These are phyloP conservation scores for Coprinopsis sp. DNA, from an alignment of 768 basidiomycete species.

Conservation along the genomic window DNA sequence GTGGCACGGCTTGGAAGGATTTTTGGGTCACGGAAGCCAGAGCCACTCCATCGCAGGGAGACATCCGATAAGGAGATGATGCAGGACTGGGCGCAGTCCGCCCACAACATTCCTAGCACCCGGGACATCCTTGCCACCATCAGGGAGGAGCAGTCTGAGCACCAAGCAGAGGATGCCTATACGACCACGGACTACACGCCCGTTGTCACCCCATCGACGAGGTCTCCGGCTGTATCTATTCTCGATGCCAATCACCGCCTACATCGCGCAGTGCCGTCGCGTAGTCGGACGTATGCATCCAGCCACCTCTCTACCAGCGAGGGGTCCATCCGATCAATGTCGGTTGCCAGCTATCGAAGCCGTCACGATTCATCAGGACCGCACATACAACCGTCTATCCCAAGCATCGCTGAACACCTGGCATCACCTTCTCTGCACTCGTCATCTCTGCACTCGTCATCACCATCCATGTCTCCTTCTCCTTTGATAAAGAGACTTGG, in stretches of 20 bases:
- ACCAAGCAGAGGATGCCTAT: too few species aligned
- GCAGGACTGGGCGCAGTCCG: too few species aligned
- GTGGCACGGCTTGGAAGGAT: background rate
- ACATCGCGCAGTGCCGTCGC: background rate
- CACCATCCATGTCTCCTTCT: slow-evolving; percentile 3
- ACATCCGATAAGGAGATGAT: too few species aligned
- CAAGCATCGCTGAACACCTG: slow-evolving; percentile 3
- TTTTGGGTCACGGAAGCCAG: background rate
- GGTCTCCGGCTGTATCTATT: too few species aligned
- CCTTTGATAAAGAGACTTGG: background rate
- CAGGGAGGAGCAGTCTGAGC: too few species aligned
- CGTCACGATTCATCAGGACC: slow-evolving; percentile 4
- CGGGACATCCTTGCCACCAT: too few species aligned
- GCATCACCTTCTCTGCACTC: background rate
- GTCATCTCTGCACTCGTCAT: background rate
- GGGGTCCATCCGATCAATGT: slow-evolving; percentile 6
- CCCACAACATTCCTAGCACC: too few species aligned
- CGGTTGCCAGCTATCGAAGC: background rate
- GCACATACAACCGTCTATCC: slow-evolving; percentile 2
- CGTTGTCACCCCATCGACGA: too few species aligned
- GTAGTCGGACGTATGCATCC: background rate
- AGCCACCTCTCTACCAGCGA: background rate
- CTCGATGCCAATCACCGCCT: background rate
- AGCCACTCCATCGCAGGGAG: too few species aligned
- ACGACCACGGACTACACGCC: too few species aligned